These are phyloP conservation scores for Phyllosticta citriasiana DNA, from an alignment of 2,329 filamentous ascomycete genomes.

Conservation along the genomic window DNA sequence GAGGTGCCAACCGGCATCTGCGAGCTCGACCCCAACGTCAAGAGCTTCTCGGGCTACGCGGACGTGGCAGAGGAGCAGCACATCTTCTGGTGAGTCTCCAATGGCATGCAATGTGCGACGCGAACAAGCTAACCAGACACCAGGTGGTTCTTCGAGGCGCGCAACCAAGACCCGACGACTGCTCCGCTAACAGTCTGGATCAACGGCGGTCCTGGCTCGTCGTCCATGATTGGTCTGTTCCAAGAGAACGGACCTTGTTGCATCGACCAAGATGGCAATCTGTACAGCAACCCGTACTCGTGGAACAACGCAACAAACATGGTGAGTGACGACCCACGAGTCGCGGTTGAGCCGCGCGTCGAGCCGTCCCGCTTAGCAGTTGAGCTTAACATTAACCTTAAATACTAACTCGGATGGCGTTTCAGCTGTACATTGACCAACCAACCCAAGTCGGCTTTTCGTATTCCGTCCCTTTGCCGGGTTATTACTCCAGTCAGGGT, in stretches of 20 bases:
- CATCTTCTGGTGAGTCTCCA: slow-evolving; percentile 39
- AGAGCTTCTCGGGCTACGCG: slow-evolving; percentile 47
- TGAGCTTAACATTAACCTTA: not conserved
- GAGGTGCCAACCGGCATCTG: slow-evolving; percentile 46
- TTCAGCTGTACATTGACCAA: slow-evolving; percentile 55
- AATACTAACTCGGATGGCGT: not conserved
- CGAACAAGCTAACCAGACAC: not conserved
- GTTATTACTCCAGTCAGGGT: slow-evolving; percentile 24
- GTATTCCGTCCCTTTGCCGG: slow-evolving; percentile 39
- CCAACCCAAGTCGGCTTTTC: slow-evolving; percentile 51
- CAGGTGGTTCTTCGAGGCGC: slow-evolving; percentile 44
- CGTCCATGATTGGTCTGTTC: slow-evolving; percentile 47
- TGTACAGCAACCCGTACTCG: slow-evolving; percentile 51
- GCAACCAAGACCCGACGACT: slow-evolving; percentile 37
- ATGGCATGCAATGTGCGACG: too few relatives aligned
- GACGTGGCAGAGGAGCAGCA: slow-evolving; percentile 43
- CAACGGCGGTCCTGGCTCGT: slow-evolving; percentile 46
- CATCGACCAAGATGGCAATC: slow-evolving; percentile 35
- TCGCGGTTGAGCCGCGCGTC: not conserved
- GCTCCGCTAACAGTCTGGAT: slow-evolving; percentile 53
- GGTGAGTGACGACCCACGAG: slow-evolving; percentile 15
- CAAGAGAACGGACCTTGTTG: slow-evolving; percentile 45
- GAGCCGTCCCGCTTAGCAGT: not conserved
- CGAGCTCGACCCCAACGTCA: slow-evolving; percentile 46
- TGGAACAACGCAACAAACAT: slow-evolving; percentile 57